Base-by-base conservation (phyloP, 1,139 yeast species). In the Sugiyamaella neomexicana region DNA sequence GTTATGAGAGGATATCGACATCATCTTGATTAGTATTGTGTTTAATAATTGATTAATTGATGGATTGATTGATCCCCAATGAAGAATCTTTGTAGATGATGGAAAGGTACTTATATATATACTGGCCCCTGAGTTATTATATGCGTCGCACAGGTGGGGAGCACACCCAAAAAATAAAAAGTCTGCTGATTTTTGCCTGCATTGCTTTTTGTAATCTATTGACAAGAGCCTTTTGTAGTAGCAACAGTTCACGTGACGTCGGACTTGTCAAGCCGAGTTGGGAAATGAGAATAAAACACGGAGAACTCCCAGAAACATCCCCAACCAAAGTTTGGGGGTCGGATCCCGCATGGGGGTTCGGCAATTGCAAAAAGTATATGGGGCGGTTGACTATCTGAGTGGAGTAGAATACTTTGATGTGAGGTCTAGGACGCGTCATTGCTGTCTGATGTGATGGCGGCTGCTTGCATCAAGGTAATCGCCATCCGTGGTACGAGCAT, bases 1-100 rank as follows among this genome's bases (percentile, higher is more conserved):
- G 13, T 23, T 36, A 37, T 49, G 52, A 42, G 52, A 40, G 12
- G 52, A 41, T 6, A 49, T 49, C n/a, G 52, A 49, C 27, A 49
- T 49, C 52, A 49, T 48, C 31, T 40, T 32, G 36, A 12, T 3
- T 4, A 29, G 34, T 3, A 3, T 9, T 9, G 34, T 9, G 3
- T n/a, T n/a, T n/a, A n/a, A n/a, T 29, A 29, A 13, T 20, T 7
- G 16, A 12, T 34, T 12, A 10, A 5, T 13, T 16, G 13, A 10
- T 41, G 8, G 25, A 27, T 42, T 20, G 8, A 31, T 8, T 10
- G 46, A 36, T 42, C 12, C 25, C 37, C 27, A 37, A 42, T 29
- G 34, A 29, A 29, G 34, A 29, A 12, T 9, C 10, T 3, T n/a
- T n/a, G n/a, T n/a, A n/a, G n/a, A n/a, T n/a, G n/a, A n/a, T 9